A percentile compares a stretch with the other conserved stretches of the same genome.
phyloP scores from a whole-genome alignment of 2,329 filamentous ascomycete species.

The Trichoderma koningiopsis region DNA sequence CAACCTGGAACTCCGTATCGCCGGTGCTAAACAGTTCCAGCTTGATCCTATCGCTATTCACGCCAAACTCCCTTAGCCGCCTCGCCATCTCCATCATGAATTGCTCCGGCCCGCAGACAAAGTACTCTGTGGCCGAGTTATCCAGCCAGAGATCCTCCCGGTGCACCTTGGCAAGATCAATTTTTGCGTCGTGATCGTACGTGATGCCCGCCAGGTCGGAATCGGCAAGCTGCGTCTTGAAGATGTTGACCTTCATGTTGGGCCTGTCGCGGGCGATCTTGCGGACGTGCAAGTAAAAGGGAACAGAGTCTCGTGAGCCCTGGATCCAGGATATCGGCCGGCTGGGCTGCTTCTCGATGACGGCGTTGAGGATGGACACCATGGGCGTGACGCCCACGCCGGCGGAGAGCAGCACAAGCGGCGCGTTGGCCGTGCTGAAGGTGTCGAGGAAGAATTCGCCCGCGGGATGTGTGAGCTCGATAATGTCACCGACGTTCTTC shows the following conservation, averaged over 20 bases:
- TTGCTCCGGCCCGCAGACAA: conserved; percentile 56
- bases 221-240: conserved; percentile 52
- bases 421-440: conserved; percentile 41
- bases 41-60: conserved; percentile 44
- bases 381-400: conserved; percentile 63
- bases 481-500: conserved; percentile 60
- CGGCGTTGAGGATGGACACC: conserved; percentile 61
- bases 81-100: conserved; percentile 56
- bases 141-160: conserved; percentile 49
- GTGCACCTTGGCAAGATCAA: conserved; percentile 51
- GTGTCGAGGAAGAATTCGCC: conserved; percentile 62
- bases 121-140: conserved; percentile 54
- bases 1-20: conserved; percentile 44
- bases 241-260: conserved; percentile 47
- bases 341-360: conserved; percentile 47
- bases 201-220: conserved; percentile 48
- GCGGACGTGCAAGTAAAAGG: conserved; percentile 57
- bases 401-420: conserved; percentile 63
- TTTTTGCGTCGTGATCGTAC: conserved; percentile 45
- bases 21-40: conserved; percentile 53
- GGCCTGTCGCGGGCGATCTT: conserved; percentile 44
- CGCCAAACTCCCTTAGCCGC: conserved; percentile 46
- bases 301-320: conserved; percentile 53
- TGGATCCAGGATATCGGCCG: conserved; percentile 62
- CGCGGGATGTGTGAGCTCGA: conserved; percentile 68